Base-by-base conservation (phyloP, 2,329 filamentous ascomycete species). In the Diaporthe aspalathi region DNA sequence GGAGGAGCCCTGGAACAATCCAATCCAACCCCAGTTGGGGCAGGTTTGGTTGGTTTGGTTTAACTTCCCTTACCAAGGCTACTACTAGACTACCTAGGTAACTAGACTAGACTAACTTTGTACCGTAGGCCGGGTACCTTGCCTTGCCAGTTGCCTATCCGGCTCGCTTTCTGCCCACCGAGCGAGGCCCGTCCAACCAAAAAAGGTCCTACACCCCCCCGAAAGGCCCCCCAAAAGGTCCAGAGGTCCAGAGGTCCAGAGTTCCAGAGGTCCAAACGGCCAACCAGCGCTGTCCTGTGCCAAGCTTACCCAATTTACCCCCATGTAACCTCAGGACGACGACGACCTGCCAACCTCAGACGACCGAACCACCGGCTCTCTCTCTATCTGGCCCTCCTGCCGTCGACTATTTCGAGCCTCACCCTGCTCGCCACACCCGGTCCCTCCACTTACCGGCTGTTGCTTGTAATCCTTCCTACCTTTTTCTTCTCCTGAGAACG, bases 321-420 rank as follows among this genome's bases (percentile, higher is more conserved):
- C 67, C 70, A 62, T 70, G 70, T 67, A 70, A 72, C 70, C 70
- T 70, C 54, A 67, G 69, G 52, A 70, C 70, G 56, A 70, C 70
- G 56, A 72, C 70, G 60, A 68, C 68, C 67, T 70, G 63, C 62
- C 65, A 54, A 68, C 67, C 67, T 66, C 67, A 53, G 54, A 56
- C 57, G 67, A 66, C 32, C 38, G 38, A 56, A 38, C 40, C 32
- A 40, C 24, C 43, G 24, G 12, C 4, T 22, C 40, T 69, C 53
- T 60, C 14, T n/a, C 56, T 22, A 16, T 47, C 24, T n/a, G 38
- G 32, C 45, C 27, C 12, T 24, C 52, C 17, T 53, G 16, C 68
- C 38, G 24, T 24, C 45, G 20, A 6, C 22, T 22, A 70, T 67
- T 35, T 29, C 62, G 60, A 47, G 57, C 52, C 16, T 38, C 53